Evolutionary conservation across 2,329 filamentous ascomycete species (phyloP), one percentile per base, ranked within the genome.

Genomic region (Xylaria sp.): DNA sequence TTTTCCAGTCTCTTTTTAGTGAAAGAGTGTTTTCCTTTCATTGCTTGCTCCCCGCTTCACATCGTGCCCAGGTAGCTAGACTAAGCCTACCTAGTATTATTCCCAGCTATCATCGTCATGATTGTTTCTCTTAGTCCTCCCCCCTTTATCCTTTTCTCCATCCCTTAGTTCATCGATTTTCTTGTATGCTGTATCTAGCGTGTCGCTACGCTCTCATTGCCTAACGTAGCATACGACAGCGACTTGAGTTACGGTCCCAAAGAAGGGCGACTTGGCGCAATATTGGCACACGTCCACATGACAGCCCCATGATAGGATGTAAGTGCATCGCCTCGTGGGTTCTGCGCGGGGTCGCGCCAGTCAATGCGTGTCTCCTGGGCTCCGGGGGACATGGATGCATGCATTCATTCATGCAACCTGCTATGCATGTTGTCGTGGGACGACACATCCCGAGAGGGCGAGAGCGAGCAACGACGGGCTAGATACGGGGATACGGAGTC

Each of bases 341-440:
- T 68, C 55, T 52, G 68, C 68, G 68, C 68, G 68, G 68, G 68
- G 68, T 70, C 62, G 68, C 60, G 20, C 68, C 65, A 70, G 60
- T 66, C 62, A 39, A 65, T 62, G 46, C 32, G 20, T 39, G 32
- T 23, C 37, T 55, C 20, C 37, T 37, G n/a, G 37, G 20, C 5
- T 39, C 51, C 37, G 63, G 59, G 63, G 44, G 50, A 54, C 60
- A 64, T 70, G 64, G 59, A 48, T 70, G 55, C 54, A 63, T 67
- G 64, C 12, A 54, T 54, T 8, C 25, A 48, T 23, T 18, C 41
- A 46, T 54, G 51, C 64, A 70, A 48, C 59, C 28, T 48, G 59
- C 20, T 52, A 66, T 69, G 67, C 67, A 66, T 12, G 54, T 66
- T 48, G 63, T 66, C 54, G 67, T 69, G 67, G 67, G 67, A 66